These are phyloP conservation scores for Ceratobasidium sp. DNA, from an alignment of 1,284 basidiomycete species.

Conservation along the genomic window DNA sequence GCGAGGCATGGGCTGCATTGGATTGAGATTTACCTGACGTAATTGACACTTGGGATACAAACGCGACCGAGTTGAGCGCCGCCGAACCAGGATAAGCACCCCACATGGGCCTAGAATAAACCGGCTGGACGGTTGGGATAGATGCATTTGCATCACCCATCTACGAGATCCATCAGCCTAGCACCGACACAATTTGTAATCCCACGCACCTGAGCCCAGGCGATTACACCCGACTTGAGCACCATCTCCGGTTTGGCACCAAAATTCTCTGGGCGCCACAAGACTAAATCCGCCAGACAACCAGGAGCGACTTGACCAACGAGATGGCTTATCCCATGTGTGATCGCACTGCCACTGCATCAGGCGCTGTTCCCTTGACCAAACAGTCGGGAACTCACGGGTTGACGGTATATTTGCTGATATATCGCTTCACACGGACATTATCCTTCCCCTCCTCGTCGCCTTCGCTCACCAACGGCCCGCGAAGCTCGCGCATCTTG, in stretches of 20 bases:
- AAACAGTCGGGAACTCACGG: slow-evolving; percentile 67
- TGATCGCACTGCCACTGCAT: slow-evolving; percentile 72
- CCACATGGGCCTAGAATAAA: slow-evolving; percentile 90
- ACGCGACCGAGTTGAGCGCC: slow-evolving; percentile 79
- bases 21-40: slow-evolving; percentile 53
- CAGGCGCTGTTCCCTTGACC: neutral
- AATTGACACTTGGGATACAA: slow-evolving; percentile 83
- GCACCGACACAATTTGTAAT: neutral
- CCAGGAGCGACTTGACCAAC: slow-evolving; percentile 87
- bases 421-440: slow-evolving; percentile 94
- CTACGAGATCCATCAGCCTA: slow-evolving; percentile 50
- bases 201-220: slow-evolving; percentile 74
- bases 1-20: neutral
- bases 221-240: slow-evolving; percentile 93
- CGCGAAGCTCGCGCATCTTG: slow-evolving; percentile 86
- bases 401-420: slow-evolving; percentile 97
- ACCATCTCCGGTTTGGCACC: slow-evolving; percentile 92
- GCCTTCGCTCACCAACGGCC: slow-evolving; percentile 68
- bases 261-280: slow-evolving; percentile 95
- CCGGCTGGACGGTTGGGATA: slow-evolving; percentile 92
- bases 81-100: slow-evolving; percentile 77
- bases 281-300: slow-evolving; percentile 88
- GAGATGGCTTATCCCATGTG: slow-evolving; percentile 89
- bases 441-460: slow-evolving; percentile 81
- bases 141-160: slow-evolving; percentile 94